Base-by-base conservation (phyloP, 1,284 basidiomycete genomes). In the Clitocybe nebularis region DNA sequence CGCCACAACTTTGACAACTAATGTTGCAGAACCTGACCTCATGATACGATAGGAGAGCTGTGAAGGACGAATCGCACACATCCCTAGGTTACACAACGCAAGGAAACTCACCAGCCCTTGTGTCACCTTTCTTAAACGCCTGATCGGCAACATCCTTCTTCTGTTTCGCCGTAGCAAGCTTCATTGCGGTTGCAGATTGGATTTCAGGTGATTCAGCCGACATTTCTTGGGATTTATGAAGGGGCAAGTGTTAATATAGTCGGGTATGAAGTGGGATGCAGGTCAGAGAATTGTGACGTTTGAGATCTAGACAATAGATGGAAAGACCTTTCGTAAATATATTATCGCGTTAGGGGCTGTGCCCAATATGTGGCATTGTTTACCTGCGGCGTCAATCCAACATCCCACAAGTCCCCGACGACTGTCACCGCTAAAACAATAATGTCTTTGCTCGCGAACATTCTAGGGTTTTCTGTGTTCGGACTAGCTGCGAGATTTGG, bases 401-500 rank as follows among this genome's bases (percentile, higher is more conserved):
- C 39, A 32, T 28, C 24, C 24, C 32, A 41, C 40, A 44, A 28
- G 36, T 36, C 30, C 21, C 37, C 41, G 43, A 41, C 44, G 34
- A 44, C 37, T 32, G 16, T 26, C 23, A 21, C 20, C n/a, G 37
- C 33, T 41, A 16, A 53, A 32, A 13, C 13, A 51, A 71, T 49
- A 54, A 91, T 90, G 87, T 67, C 84, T 36, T 69, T 90, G 57
- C 64, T 89, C 50, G 68, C 79, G 46, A 87, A 78, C 60, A 68
- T 92, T 53, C 58, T 88, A 59, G 89, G 89, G 36, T 89, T 89
- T 67, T 83, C 85, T 13, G 65, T 76, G 44, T 84, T 90, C 57
- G 89, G 89, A 21, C 79, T 92, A 43, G 80, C 81, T 13, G 80
- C 81, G 10, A 75, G 89, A 49, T 69, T 89, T 48, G 87, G 87